phyloP scores from a whole-genome alignment of 2,329 filamentous ascomycete genomes.

The Diplodia corticola region DNA sequence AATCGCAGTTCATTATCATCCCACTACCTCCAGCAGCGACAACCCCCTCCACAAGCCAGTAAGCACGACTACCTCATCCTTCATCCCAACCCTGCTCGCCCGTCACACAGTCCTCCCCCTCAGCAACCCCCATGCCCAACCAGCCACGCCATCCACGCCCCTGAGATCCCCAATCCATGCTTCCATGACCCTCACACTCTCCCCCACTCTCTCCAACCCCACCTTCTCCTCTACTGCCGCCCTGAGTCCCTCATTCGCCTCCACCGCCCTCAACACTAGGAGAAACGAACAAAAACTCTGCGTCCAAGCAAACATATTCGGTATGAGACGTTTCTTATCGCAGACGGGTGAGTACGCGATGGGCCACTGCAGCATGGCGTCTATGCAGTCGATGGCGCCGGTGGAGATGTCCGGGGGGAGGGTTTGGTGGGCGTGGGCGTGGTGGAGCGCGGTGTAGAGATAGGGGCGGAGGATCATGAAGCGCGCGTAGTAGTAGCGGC shows the following conservation, averaged over 20 bases:
- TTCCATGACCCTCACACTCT: background rate
- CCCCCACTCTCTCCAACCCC: background rate
- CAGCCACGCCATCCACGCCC: background rate
- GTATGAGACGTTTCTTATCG: slow-evolving; percentile 59
- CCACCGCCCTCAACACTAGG: background rate
- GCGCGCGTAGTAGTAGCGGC: slow-evolving; percentile 26
- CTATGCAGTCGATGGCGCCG: slow-evolving; percentile 49
- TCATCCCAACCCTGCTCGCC: too few relatives aligned
- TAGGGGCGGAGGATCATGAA: slow-evolving; percentile 26
- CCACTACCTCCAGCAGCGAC: too few relatives aligned
- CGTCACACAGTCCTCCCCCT: background rate
- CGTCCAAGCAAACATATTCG: slow-evolving; percentile 62
- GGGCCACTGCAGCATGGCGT: slow-evolving; percentile 61
- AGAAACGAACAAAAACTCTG: slow-evolving; percentile 62
- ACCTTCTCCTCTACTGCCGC: background rate
- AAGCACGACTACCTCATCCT: too few relatives aligned
- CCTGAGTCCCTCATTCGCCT: background rate
- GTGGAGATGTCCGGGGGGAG: slow-evolving; percentile 35
- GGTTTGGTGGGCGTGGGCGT: too few relatives aligned
- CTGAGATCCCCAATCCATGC: background rate
- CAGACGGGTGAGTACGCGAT: slow-evolving; percentile 58
- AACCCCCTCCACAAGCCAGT: too few relatives aligned
- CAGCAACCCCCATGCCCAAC: background rate
- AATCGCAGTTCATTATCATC: too few relatives aligned
- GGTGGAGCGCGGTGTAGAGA: slow-evolving; percentile 36